Base-by-base conservation (phyloP, 2,329 filamentous ascomycete species). In the Arthrobotrys megalospora region DNA sequence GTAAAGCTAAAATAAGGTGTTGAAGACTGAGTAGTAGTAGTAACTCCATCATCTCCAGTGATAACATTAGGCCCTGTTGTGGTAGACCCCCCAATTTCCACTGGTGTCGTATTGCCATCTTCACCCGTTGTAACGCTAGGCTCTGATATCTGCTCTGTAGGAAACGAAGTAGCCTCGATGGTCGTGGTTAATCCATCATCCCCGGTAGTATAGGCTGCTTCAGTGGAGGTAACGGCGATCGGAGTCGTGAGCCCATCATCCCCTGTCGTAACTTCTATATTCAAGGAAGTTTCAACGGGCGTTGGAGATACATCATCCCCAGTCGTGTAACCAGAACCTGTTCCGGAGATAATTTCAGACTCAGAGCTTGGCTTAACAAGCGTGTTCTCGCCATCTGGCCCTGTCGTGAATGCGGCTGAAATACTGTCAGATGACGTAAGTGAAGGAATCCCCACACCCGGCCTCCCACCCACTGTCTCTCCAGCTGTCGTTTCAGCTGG, bases 201-300 rank as follows among this genome's bases (percentile, higher is more conserved):
- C 36, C 14, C 48, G 2, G 48, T 52, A 10, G 47, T 52, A 28
- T 14, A 14, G 21, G 10, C 21, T 28, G 34, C 14, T 3, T 19
- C n/a, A n/a, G 24, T 21, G 7, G 43, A 52, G 10, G 11, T 38
- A 11, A 19, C 11, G 3, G 24, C 32, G 6, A 58, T 52, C 8
- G 64, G 36, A 5, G 64, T 68, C 3, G 47, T 43, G 11, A 28
- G 11, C 3, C 65, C 52, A 60, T 69, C 24, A 34, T 45, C n/a
- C 0, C 50, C 52, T 3, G 65, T 58, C 2, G 65, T 48, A 24
- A 21, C 36, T 2, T 32, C n/a, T 50, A 45, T 32, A 2, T 10
- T n/a, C 16, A 19, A 16, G 19, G 66, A 48, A 28, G 10, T 50
- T 21, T 38, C 41, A 3, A 21, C 32, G 10, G 67, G 32, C 3